Conservation (phyloP, 2,329 filamentous ascomycete genomes). For the Aspergillus sclerotialis region DNA sequence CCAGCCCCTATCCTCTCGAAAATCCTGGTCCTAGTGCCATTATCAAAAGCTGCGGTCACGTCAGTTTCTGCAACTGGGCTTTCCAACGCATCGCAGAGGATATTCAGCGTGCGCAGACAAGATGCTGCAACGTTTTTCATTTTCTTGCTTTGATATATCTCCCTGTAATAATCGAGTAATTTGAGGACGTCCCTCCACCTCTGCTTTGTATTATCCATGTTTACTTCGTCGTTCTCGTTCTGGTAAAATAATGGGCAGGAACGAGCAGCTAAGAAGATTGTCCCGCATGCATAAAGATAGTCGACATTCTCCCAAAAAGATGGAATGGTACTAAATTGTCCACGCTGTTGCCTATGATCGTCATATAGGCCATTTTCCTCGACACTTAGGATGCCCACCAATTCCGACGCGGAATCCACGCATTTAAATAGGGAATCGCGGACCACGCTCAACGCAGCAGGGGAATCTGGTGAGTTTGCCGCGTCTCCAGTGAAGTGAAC, state of each 20-base stretch:
- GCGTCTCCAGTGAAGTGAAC: constrained; percentile 4
- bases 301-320: constrained; percentile 11
- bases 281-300: constrained; percentile 9
- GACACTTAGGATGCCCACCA: constrained; percentile 3
- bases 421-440: constrained; percentile 9
- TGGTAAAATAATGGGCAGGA: constrained; percentile 2
- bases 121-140: neutral
- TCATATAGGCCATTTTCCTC: constrained; percentile 4
- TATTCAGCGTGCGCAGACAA: neutral
- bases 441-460: constrained; percentile 4
- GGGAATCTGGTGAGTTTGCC: constrained; percentile 3
- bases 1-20: neutral
- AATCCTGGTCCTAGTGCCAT: neutral
- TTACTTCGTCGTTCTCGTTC: neutral
- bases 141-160: neutral
- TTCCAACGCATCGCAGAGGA: too few species aligned
- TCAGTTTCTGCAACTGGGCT: neutral
- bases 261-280: constrained; percentile 7
- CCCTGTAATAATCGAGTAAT: neutral
- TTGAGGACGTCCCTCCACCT: constrained; percentile 1
- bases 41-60: neutral
- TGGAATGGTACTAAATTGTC: constrained; percentile 2
- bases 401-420: constrained; percentile 4
- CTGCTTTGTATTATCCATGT: neutral
- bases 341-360: constrained; percentile 1